A percentile compares a stretch with the other conserved stretches of the same genome.
These are phyloP conservation scores for Nevesoporus exiguus DNA, from an alignment of 768 basidiomycete genomes.

Conservation along the genomic window DNA sequence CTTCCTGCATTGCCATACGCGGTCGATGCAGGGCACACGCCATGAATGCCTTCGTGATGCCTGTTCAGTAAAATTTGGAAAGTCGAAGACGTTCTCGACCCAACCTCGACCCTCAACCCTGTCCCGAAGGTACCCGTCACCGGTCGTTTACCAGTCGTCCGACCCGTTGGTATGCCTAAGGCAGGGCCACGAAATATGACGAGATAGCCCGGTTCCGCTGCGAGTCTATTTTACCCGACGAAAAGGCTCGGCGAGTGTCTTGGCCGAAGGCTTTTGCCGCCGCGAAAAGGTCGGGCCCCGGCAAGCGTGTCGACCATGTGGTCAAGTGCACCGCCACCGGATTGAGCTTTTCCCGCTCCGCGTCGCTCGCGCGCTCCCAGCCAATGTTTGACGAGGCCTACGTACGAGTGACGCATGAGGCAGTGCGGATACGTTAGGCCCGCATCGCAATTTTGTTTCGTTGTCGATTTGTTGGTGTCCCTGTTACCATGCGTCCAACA, in stretches of 20 bases:
- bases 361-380: too few species aligned
- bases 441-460: slow-evolving; percentile 1
- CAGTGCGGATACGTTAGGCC: neutral
- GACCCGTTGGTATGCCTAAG: too few species aligned
- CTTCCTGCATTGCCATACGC: slow-evolving; percentile 6
- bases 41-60: neutral
- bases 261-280: too few species aligned
- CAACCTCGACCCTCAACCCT: too few species aligned
- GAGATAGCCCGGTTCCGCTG: slow-evolving; percentile 1
- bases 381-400: too few species aligned
- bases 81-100: neutral
- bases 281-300: too few species aligned
- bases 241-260: too few species aligned
- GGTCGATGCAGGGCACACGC: neutral
- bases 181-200: neutral
- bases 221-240: too few species aligned
- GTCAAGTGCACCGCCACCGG: neutral
- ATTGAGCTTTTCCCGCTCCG: neutral
- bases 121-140: neutral
- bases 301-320: slow-evolving; percentile 1
- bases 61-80: neutral
- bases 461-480: slow-evolving; percentile 8
- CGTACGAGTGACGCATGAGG: too few species aligned
- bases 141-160: too few species aligned
- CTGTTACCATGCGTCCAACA: neutral